A percentile compares a stretch with the other conserved stretches of the same genome.
Evolutionary conservation across 805 yeast genomes (phyloP).

Genomic region (Metschnikowia matae): DNA sequence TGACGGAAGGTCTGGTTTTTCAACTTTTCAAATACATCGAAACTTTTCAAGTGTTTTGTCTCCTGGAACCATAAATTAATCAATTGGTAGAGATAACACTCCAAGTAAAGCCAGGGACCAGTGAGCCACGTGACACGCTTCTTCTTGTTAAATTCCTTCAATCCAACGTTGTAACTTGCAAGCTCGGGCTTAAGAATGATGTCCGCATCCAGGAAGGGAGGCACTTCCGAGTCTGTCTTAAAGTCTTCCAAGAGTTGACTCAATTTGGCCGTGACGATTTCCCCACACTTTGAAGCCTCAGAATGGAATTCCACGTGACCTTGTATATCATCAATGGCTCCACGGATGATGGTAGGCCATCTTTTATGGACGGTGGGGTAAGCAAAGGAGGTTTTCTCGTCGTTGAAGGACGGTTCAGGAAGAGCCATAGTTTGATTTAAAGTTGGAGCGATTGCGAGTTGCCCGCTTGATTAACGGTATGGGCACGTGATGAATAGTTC

Average conservation of each 20-base stretch:
- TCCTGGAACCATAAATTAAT: slow-evolving; percentile 48
- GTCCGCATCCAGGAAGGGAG: slow-evolving; percentile 23
- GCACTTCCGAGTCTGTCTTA: slow-evolving; percentile 29
- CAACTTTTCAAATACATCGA: slow-evolving; percentile 69
- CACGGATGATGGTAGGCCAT: slow-evolving; percentile 82
- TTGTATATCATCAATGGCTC: slow-evolving; percentile 60
- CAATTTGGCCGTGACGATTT: slow-evolving; percentile 40
- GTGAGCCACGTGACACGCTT: slow-evolving; percentile 59
- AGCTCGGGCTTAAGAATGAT: slow-evolving; percentile 47
- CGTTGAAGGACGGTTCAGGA: slow-evolving; percentile 56
- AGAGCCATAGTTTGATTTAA: slow-evolving; percentile 30
- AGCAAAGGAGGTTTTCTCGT: slow-evolving; percentile 77
- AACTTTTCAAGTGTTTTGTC: slow-evolving; percentile 24
- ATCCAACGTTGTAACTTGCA: slow-evolving; percentile 55
- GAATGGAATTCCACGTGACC: slow-evolving; percentile 15
- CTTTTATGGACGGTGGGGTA: slow-evolving; percentile 70
- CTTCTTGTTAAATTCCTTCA: slow-evolving; percentile 27
- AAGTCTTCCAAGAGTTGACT: slow-evolving; percentile 43
- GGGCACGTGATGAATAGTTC: background rate
- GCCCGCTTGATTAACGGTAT: background rate
- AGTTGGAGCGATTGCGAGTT: background rate
- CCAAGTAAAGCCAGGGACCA: slow-evolving; percentile 89
- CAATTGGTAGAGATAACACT: slow-evolving; percentile 76
- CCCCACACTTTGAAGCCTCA: slow-evolving; percentile 44
- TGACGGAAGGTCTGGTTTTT: slow-evolving; percentile 73